A percentile compares a stretch with the other conserved stretches of the same genome.
These are phyloP conservation scores for Exophiala dermatitidis DNA, from an alignment of 2,329 filamentous ascomycete genomes.

Conservation along the genomic window DNA sequence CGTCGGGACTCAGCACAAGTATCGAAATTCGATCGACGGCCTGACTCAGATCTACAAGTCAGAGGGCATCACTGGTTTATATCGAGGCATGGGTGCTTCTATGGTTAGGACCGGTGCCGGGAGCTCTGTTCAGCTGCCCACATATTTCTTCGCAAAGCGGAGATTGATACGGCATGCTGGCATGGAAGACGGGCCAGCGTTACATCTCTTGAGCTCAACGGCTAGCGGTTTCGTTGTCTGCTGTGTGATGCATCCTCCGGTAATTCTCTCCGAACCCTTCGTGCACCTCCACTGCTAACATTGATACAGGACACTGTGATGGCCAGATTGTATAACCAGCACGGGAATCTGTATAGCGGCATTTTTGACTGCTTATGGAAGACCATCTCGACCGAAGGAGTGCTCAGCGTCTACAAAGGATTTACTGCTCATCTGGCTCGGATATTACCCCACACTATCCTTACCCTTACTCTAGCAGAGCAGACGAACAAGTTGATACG, in stretches of 20 bases:
- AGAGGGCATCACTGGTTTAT: constrained; percentile 76
- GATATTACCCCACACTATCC: constrained; percentile 89
- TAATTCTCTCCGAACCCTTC: constrained; percentile 41
- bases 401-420: constrained; percentile 94
- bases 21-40: constrained; percentile 78
- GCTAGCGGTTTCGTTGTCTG: constrained; percentile 93
- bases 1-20: constrained; percentile 93
- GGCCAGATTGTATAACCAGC: constrained; percentile 98
- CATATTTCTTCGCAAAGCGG: constrained; percentile 96
- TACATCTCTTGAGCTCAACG: constrained; percentile 84
- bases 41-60: constrained; percentile 66
- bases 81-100: constrained; percentile 82
- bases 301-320: constrained; percentile 73
- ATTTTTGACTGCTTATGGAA: constrained; percentile 88
- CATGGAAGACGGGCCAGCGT: constrained; percentile 80
- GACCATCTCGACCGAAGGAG: constrained; percentile 82
- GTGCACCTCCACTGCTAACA: constrained; percentile 16
- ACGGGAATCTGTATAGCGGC: constrained; percentile 89
- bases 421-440: constrained; percentile 90
- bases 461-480: constrained; percentile 88
- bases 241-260: constrained; percentile 94
- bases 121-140: constrained; percentile 90
- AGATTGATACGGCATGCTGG: constrained; percentile 71
- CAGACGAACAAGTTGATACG: constrained; percentile 92
- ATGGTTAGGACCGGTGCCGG: constrained; percentile 96